These are phyloP conservation scores for Jackrogersella minutella DNA, from an alignment of 495 filamentous ascomycete species.

Conservation along the genomic window DNA sequence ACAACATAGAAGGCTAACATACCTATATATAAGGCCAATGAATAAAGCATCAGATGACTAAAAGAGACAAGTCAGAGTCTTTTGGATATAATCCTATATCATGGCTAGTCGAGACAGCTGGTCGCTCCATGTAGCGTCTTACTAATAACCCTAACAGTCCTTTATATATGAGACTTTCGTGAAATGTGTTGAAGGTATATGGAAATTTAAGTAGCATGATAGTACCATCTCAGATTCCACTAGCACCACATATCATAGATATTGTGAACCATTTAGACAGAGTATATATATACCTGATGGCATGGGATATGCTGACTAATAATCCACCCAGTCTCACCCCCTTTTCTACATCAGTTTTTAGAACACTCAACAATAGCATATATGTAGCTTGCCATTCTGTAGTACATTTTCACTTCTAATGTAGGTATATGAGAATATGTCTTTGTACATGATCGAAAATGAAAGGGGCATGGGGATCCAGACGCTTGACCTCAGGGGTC, in stretches of 20 bases:
- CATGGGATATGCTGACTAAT: neutral
- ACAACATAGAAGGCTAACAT: constrained; percentile 64
- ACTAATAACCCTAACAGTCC: neutral
- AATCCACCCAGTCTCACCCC: neutral
- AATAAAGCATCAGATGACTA: neutral
- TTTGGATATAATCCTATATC: neutral
- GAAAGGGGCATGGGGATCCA: too few relatives aligned
- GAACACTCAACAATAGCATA: neutral
- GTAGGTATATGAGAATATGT: neutral
- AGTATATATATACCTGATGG: too few relatives aligned
- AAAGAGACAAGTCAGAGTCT: neutral
- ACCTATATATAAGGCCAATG: constrained; percentile 12
- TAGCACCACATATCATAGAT: neutral
- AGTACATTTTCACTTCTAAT: neutral
- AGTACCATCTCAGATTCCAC: neutral
- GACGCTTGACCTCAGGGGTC: neutral
- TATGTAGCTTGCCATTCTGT: neutral
- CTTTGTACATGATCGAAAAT: neutral
- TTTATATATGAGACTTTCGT: neutral
- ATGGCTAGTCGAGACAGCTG: neutral
- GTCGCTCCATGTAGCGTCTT: neutral
- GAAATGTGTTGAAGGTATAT: neutral
- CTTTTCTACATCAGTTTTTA: neutral
- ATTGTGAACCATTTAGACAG: neutral
- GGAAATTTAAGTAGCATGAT: neutral